Evolutionary conservation across 495 filamentous ascomycete genomes (phyloP), one percentile per base, ranked within the genome.

Genomic region (Neurospora sp.): DNA sequence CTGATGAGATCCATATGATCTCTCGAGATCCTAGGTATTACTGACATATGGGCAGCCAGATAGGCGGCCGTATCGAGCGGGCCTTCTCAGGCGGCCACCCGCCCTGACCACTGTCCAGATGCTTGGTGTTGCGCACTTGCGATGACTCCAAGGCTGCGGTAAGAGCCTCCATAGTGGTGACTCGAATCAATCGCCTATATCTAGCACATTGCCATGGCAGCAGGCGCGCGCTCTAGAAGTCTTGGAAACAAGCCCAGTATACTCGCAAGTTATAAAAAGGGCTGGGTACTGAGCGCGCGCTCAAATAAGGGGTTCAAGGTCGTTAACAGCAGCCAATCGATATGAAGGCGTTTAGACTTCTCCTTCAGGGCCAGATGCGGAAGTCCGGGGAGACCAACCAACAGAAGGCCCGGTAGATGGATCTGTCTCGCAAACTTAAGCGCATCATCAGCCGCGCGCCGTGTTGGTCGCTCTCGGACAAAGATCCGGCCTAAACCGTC

Each of bases 141-240:
- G 53, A 66, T 66, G 53, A 66, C 53, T 3, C 6, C 22, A 61
- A 31, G 22, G 31, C 66, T 69, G 66, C 27, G 20, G 9, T 22
- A 53, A 53, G 20, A 22, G 46, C 42, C 3, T 44, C 7, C 42
- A 48, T n/a, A 53, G 3, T 53, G 10, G 10, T 1, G 10, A 53
- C 46, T 22, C 46, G 10, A 0, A 12, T 27, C 0, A 27, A 14
- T 27, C 22, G 11, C 53, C 7, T 66, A 18, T 31, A 31, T 9
- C 27, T 37, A 66, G 27, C 14, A 66, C 12, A 44, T 73, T 75
- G 31, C 71, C 59, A 68, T 11, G 44, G 73, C 48, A 79, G 73
- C 75, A 78, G 79, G 78, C 79, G 79, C 79, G 79, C 78, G 79
- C 78, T 79, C 74, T 75, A n/a, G 48, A 3, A n/a, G n/a, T 12